These are phyloP conservation scores for Lipomyces orientalis DNA, from an alignment of 805 yeast genomes.

Conservation along the genomic window DNA sequence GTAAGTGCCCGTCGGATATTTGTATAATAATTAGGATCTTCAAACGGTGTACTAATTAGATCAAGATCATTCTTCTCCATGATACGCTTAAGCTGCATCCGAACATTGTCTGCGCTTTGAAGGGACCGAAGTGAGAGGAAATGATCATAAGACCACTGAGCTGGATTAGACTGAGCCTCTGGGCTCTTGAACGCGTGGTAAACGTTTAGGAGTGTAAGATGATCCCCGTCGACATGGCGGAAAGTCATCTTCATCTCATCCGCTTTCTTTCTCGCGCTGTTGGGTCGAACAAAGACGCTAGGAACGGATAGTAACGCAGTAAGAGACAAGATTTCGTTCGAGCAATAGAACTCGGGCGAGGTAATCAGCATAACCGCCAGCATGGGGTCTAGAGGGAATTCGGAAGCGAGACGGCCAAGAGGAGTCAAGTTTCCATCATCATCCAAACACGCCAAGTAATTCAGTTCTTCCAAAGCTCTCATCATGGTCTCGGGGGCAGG, in stretches of 20 bases:
- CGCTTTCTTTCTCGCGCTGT: constrained; percentile 82
- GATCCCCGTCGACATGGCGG: constrained; percentile 96
- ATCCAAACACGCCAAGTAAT: constrained; percentile 84
- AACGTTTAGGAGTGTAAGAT: constrained; percentile 85
- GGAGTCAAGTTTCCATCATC: constrained; percentile 92
- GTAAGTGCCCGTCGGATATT: constrained; percentile 85
- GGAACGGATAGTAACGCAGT: constrained; percentile 94
- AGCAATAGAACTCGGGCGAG: constrained; percentile 82
- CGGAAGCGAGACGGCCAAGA: constrained; percentile 86
- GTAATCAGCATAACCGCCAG: constrained; percentile 91
- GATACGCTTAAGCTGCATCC: constrained; percentile 78
- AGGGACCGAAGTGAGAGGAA: constrained; percentile 84
- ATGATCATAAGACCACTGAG: constrained; percentile 92
- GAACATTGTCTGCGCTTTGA: constrained; percentile 82
- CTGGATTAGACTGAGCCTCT: constrained; percentile 62
- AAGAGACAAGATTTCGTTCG: constrained; percentile 84
- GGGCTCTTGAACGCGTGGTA: constrained; percentile 81
- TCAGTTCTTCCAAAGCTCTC: constrained; percentile 96
- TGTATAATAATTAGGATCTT: constrained; percentile 68
- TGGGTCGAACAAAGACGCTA: constrained; percentile 91
- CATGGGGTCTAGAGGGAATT: constrained; percentile 95
- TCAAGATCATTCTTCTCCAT: constrained; percentile 84
- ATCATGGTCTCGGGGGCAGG: constrained; percentile 99
- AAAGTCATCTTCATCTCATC: constrained; percentile 87
- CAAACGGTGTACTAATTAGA: constrained; percentile 69